A percentile compares a stretch with the other conserved stretches of the same genome.
phyloP scores from a whole-genome alignment of 2,329 filamentous ascomycete genomes.

The Parastagonospora nodorum region DNA sequence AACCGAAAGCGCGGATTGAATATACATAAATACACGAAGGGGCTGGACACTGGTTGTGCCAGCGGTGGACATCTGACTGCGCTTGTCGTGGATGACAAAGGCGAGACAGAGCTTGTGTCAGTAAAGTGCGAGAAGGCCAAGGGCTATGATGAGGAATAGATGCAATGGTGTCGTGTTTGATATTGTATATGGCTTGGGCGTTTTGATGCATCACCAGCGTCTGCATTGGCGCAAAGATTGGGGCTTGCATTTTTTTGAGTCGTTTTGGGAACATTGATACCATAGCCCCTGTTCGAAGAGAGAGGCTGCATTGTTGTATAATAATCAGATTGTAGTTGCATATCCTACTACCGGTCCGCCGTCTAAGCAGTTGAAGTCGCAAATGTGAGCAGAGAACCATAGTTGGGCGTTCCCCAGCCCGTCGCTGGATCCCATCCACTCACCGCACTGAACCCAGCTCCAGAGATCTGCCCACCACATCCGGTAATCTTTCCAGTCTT shows the following conservation, averaged over 20 bases:
- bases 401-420: constrained; percentile 56
- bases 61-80: constrained; percentile 77
- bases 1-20: constrained; percentile 75
- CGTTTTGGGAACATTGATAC: neutral
- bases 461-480: constrained; percentile 24
- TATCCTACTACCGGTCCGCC: neutral
- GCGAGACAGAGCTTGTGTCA: constrained; percentile 38
- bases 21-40: constrained; percentile 73
- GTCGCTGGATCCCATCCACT: constrained; percentile 54
- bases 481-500: constrained; percentile 38
- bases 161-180: constrained; percentile 1
- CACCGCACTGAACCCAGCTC: constrained; percentile 20
- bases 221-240: neutral
- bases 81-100: constrained; percentile 69
- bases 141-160: constrained; percentile 26
- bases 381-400: constrained; percentile 32
- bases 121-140: constrained; percentile 46
- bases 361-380: constrained; percentile 16
- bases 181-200: constrained; percentile 6
- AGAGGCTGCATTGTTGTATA: too few species aligned
- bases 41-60: constrained; percentile 83
- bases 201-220: constrained; percentile 4
- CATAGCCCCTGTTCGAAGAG: neutral
- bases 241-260: neutral
- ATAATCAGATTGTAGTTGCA: too few species aligned